These are phyloP conservation scores for Berkeleyomyces basicola DNA, from an alignment of 2,329 filamentous ascomycete species.

Conservation along the genomic window DNA sequence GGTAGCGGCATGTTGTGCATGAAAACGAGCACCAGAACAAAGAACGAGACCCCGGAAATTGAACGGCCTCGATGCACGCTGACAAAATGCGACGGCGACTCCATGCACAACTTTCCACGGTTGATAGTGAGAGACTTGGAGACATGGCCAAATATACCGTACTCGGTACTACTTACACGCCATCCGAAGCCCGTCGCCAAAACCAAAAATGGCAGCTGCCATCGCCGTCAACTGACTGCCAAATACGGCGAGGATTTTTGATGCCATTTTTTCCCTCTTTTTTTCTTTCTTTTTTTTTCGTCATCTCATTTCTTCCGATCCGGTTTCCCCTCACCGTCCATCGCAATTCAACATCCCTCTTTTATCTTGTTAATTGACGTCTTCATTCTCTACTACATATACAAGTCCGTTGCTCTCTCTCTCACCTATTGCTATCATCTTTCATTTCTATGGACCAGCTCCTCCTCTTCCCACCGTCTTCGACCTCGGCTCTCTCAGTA, in stretches of 20 bases:
- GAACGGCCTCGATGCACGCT: no score
- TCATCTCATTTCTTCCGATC: neutral
- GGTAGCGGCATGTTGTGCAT: no score
- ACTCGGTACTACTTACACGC: neutral
- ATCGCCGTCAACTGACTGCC: neutral
- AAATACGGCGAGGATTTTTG: neutral
- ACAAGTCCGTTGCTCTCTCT: no score
- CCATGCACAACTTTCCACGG: no score
- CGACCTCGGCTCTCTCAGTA: neutral
- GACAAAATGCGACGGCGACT: no score
- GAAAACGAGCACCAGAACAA: no score
- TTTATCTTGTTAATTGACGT: neutral
- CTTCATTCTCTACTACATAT: neutral
- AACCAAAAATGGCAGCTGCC: neutral
- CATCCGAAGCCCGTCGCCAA: neutral
- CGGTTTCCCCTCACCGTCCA: neutral
- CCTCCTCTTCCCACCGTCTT: neutral
- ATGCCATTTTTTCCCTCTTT: neutral
- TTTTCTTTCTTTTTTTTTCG: neutral
- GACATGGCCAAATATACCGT: neutral
- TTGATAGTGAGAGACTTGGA: no score
- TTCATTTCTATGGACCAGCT: no score
- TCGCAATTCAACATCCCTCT: neutral
- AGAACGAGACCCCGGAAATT: no score
- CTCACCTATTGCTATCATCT: no score